Base-by-base conservation (phyloP, 1,139 yeast genomes). In the Kazachstania sp. region DNA sequence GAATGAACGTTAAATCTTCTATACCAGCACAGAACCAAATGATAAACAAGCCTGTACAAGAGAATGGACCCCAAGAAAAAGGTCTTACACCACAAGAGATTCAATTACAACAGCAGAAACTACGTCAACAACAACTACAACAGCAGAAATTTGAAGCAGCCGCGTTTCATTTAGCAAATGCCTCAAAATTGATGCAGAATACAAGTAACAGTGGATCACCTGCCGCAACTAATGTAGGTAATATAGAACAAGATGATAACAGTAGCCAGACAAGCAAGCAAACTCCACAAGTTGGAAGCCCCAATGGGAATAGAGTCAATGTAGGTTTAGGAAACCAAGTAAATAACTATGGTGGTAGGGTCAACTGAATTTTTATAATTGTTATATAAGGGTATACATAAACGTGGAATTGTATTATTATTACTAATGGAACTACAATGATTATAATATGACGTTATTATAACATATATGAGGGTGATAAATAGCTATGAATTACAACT, bases 91-190 rank as follows among this genome's bases (percentile, higher is more conserved):
- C 63, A 7, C 64, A 59, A 45, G 66, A 60, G 29, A 58, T 59
- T 31, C 68, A 64, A 44, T 67, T 65, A 44, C 74, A 66, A 52
- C 71, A 61, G 45, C 69, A 61, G 49, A 52, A 56, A 54, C 64
- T 60, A 50, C 67, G 63, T 52, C 71, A 64, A 49, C 71, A 66
- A 45, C 70, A 65, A 50, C 63, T 63, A 45, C 68, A 58, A 45
- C 66, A 60, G 45, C 64, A 58, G 42, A 51, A 58, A 36, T 57
- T 59, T 41, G 63, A 60, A 45, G 59, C 59, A n/a, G 63, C 65
- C 8, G 61, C 63, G 31, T 59, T 53, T 28, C 64, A 59, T 43
- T 44, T 58, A 18, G 60, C 63, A 5, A 60, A 58, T 43, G 58
- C 59, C 5, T 55, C 60, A 13, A 61, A 58, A 46, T 46, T 56